Evolutionary conservation across 352 stramenopile genomes (phyloP), one percentile per base, ranked within the genome.

Genomic region (Pythium apleroticum): DNA sequence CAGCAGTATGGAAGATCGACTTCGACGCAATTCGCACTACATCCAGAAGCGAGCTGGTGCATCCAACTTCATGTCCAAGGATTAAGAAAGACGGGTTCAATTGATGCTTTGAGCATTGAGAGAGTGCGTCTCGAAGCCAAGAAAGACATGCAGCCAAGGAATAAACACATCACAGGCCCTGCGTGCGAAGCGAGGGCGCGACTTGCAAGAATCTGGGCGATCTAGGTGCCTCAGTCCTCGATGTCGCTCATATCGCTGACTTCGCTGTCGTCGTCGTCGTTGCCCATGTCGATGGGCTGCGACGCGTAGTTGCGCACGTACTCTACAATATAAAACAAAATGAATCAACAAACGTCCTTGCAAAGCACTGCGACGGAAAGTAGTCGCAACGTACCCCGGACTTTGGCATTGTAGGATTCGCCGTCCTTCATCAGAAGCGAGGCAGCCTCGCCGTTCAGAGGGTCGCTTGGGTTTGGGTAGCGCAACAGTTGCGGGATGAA

Each of bases 401-500:
- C 89, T 89, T 93, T 96, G 66, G 62, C 76, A 72, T 91, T 88
- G 78, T 97, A 97, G 39, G 72, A 79, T 45, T 95, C 87, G 22
- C 73, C 81, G 56, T 97, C 87, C 52, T 95, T 95, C 81, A 97
- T 90, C 53, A 97, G 75, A 58, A 97, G 66, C 20, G 89, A 91
- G 9, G 91, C 91, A 17, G 90, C 91, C 52, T 97, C 91, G 35
- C 88, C 87, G 57, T 98, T 98, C 35, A 98, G 72, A 30, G 92
- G 92, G 58, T 98, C 92, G 46, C 79, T 96, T 63, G 92, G 86
- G 74, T 98, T 98, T 27, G 92, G 92, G 58, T 98, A 98, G 31
- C 86, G 81, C 54, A 98, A 82, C 19, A 98, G 70, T 84, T 98
- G 92, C 41, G 92, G 92, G 60, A 98, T 89, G 77, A 98, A 98